A percentile compares a stretch with the other conserved stretches of the same genome.
Conservation (phyloP, 2,329 filamentous ascomycete species). For the Aspergillus sp. region DNA sequence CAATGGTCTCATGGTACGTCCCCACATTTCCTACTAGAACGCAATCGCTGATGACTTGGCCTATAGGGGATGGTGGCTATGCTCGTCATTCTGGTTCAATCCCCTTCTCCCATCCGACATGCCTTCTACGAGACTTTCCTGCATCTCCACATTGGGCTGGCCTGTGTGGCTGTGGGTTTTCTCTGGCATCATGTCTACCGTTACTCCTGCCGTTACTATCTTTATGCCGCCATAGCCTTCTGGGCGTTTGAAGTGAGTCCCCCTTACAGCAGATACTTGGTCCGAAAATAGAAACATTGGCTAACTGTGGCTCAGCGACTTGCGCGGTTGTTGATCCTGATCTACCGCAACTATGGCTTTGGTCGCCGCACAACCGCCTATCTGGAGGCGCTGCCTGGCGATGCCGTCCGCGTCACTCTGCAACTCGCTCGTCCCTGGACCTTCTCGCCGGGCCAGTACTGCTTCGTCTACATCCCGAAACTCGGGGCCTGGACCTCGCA, state of each 20-base stretch:
- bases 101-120: conserved; percentile 78
- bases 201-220: conserved; percentile 69
- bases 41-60: too few species aligned
- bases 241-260: conserved; percentile 67
- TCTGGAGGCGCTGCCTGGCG: conserved; percentile 67
- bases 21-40: neutral
- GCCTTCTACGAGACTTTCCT: conserved; percentile 97
- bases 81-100: conserved; percentile 41
- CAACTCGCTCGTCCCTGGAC: conserved; percentile 65
- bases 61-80: neutral
- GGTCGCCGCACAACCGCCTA: conserved; percentile 63
- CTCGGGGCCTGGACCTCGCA: conserved; percentile 71
- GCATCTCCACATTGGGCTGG: conserved; percentile 77
- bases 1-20: conserved; percentile 44
- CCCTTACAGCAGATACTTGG: neutral
- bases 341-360: conserved; percentile 62
- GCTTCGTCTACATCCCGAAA: conserved; percentile 69
- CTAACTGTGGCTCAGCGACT: conserved; percentile 43
- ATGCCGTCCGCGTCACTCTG: conserved; percentile 68
- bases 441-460: conserved; percentile 69
- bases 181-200: conserved; percentile 76
- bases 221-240: conserved; percentile 70
- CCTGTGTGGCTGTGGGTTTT: conserved; percentile 65
- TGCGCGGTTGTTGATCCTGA: conserved; percentile 62
- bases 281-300: neutral